phyloP scores from a whole-genome alignment of 2,329 filamentous ascomycete species.

The Mycocentrospora acerina region DNA sequence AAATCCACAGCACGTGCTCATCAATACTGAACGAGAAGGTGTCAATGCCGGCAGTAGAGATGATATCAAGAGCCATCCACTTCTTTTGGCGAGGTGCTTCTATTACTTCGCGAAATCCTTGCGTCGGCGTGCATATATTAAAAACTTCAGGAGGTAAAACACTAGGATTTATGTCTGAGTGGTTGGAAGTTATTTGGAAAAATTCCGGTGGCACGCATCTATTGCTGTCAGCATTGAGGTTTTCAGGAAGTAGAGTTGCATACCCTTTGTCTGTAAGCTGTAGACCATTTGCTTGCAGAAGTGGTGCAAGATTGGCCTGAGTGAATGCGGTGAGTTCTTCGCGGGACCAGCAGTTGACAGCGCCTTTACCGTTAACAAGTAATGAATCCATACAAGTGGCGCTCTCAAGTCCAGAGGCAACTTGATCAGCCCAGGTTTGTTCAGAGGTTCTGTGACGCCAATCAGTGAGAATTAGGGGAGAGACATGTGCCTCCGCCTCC shows the following conservation, averaged over 20 bases:
- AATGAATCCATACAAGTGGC: conserved; percentile 61
- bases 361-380: conserved; percentile 63
- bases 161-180: conserved; percentile 5
- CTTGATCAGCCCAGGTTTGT: conserved; percentile 49
- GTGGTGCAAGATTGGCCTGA: conserved; percentile 27
- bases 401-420: conserved; percentile 50
- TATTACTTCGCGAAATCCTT: conserved; percentile 49
- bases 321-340: conserved; percentile 48
- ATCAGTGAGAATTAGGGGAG: conserved; percentile 58
- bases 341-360: conserved; percentile 53
- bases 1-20: conserved; percentile 56
- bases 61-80: conserved; percentile 58
- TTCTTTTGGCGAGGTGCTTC: conserved; percentile 36
- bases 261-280: conserved; percentile 42
- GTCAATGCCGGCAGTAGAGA: conserved; percentile 54
- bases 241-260: too few relatives aligned
- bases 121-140: conserved; percentile 51
- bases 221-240: too few relatives aligned
- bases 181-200: conserved; percentile 40
- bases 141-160: conserved; percentile 19
- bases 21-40: conserved; percentile 54
- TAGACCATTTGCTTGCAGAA: conserved; percentile 40
- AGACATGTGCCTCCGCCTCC: conserved; percentile 50
- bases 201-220: conserved; percentile 48
- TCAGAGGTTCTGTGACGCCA: conserved; percentile 57